Evolutionary conservation across 306 rosid species (phyloP).

Genomic region (Inga laurina): DNA sequence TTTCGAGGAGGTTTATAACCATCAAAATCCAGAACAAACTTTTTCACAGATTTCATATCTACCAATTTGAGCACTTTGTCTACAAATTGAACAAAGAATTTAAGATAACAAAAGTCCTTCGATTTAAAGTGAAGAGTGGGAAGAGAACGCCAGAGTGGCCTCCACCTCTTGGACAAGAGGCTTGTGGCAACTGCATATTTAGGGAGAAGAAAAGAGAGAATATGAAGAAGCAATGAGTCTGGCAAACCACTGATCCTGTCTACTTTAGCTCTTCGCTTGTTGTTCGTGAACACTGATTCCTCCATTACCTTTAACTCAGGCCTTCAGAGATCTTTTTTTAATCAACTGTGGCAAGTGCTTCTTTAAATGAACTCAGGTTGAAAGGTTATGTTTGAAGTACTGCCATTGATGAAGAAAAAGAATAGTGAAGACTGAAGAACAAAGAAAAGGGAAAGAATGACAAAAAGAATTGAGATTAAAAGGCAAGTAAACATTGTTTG

Average conservation of each 20-base stretch:
- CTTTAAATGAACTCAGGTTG: too few species aligned
- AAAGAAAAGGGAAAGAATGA: too few species aligned
- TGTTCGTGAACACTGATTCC: neutral
- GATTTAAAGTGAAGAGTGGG: neutral
- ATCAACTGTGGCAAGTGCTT: too few species aligned
- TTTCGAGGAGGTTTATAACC: neutral
- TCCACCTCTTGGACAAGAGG: conserved; percentile 39
- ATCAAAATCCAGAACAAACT: neutral
- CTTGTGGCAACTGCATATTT: conserved; percentile 23
- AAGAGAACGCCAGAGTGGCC: conserved; percentile 19
- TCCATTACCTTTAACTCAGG: neutral
- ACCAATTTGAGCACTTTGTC: neutral
- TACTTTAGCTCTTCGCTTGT: neutral
- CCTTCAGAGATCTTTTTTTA: too few species aligned
- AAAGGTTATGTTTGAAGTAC: neutral
- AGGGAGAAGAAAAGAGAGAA: conserved; percentile 3
- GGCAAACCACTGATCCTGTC: conserved; percentile 16
- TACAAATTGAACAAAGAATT: neutral
- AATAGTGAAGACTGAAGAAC: too few species aligned
- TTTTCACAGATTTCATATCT: neutral
- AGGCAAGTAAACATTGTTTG: neutral
- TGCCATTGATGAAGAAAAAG: neutral
- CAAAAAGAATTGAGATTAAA: neutral
- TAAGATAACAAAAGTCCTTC: too few species aligned
- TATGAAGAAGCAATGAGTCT: neutral